phyloP scores from a whole-genome alignment of 2,329 filamentous ascomycete genomes.

The Zelopaecilomyces penicillatus region DNA sequence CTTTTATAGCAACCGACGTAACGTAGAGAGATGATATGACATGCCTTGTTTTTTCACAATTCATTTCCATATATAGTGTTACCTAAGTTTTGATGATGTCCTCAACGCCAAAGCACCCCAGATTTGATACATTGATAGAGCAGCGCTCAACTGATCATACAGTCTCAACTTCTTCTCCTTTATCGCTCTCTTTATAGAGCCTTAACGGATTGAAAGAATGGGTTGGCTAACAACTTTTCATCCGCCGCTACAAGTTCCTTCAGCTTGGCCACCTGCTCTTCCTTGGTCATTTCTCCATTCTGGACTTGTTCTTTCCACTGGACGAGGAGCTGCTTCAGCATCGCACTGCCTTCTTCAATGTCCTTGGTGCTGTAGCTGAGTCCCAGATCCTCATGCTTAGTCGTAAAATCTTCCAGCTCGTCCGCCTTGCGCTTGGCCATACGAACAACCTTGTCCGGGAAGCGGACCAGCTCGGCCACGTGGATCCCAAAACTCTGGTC shows the following conservation, averaged over 20 bases:
- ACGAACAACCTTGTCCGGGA: constrained; percentile 92
- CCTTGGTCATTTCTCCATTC: constrained; percentile 52
- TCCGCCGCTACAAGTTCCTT: constrained; percentile 71
- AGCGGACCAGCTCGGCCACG: constrained; percentile 91
- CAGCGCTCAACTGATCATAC: background rate
- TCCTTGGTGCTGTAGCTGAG: constrained; percentile 69
- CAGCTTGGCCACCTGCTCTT: constrained; percentile 72
- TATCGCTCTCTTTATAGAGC: constrained; percentile 32
- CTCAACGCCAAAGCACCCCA: constrained; percentile 2
- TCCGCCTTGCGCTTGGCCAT: constrained; percentile 99
- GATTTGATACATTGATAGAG: background rate
- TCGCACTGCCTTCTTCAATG: constrained; percentile 75
- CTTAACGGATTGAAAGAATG: constrained; percentile 62
- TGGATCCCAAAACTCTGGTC: constrained; percentile 98
- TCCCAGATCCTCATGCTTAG: constrained; percentile 58
- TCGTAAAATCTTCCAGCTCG: constrained; percentile 91
- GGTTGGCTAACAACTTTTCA: constrained; percentile 53
- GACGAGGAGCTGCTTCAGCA: constrained; percentile 75
- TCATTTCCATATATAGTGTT: background rate
- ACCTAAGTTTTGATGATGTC: background rate
- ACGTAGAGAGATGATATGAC: background rate
- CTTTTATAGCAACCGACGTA: no score
- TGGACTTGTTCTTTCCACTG: constrained; percentile 77
- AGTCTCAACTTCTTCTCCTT: background rate
- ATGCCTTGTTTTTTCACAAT: background rate